These are phyloP conservation scores for Ceratobasidium sp. DNA, from an alignment of 1,284 basidiomycete genomes.

Conservation along the genomic window DNA sequence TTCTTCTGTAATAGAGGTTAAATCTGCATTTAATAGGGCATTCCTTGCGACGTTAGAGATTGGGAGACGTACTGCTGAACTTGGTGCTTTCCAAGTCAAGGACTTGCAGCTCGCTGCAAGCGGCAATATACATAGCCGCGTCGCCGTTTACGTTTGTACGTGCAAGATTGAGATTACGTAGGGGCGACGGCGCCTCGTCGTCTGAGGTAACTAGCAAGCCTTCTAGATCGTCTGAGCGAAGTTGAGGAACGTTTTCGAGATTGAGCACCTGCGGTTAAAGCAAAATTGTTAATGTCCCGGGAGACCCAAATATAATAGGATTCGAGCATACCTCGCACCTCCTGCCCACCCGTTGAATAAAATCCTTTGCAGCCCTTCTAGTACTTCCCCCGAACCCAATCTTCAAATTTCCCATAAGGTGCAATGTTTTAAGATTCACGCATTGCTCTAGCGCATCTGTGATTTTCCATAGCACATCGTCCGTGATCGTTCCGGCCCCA, in stretches of 20 bases:
- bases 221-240: conserved; percentile 68
- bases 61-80: conserved; percentile 59
- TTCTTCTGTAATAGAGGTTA: conserved; percentile 58
- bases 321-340: conserved; percentile 66
- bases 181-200: conserved; percentile 54
- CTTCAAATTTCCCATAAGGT: conserved; percentile 73
- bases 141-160: conserved; percentile 73
- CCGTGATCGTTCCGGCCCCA: conserved; percentile 66
- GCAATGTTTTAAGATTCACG: conserved; percentile 65
- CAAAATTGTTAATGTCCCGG: no score
- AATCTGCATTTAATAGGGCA: not conserved
- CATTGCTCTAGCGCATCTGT: conserved; percentile 61
- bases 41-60: not conserved
- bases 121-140: conserved; percentile 66
- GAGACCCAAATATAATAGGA: conserved; percentile 8
- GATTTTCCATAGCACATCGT: conserved; percentile 63
- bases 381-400: conserved; percentile 61
- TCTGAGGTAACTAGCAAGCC: conserved; percentile 61
- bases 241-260: conserved; percentile 65
- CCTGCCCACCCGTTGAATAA: conserved; percentile 69
- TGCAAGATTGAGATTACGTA: conserved; percentile 64
- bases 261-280: conserved; percentile 63
- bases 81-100: conserved; percentile 71
- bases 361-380: conserved; percentile 60
- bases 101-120: conserved; percentile 64